phyloP scores from a whole-genome alignment of 257 asterid genomes.

The Avicennia marina region DNA sequence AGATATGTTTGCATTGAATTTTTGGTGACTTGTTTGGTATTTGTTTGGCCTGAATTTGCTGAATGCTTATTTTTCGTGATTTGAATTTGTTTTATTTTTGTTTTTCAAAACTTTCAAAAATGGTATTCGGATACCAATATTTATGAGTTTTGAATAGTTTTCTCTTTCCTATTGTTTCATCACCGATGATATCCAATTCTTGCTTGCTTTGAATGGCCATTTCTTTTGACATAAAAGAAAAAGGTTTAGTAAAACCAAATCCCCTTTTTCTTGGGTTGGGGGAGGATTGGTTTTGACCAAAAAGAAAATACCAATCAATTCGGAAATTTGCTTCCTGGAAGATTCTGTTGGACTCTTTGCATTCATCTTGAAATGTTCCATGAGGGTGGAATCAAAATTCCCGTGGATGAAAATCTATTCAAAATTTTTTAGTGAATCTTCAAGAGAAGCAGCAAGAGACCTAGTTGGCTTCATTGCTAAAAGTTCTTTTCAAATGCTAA shows the following conservation, averaged over 20 bases:
- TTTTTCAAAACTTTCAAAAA: too few species aligned
- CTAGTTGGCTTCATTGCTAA: not conserved
- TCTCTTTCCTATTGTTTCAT: too few species aligned
- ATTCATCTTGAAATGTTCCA: not conserved
- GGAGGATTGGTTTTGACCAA: too few species aligned
- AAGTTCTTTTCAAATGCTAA: not conserved
- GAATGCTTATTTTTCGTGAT: too few species aligned
- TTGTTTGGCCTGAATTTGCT: conserved; percentile 1
- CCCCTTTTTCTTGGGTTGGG: too few species aligned
- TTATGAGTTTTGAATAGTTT: too few species aligned
- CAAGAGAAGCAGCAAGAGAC: not conserved
- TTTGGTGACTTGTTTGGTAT: conserved; percentile 8
- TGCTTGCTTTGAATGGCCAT: too few species aligned
- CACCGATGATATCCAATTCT: too few species aligned
- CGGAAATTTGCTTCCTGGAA: not conserved
- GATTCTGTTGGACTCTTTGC: not conserved
- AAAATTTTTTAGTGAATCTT: not conserved
- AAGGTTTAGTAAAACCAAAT: too few species aligned
- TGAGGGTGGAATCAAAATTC: not conserved
- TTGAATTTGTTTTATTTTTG: not conserved
- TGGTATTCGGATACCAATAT: too few species aligned
- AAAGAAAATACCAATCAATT: too few species aligned
- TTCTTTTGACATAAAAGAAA: too few species aligned
- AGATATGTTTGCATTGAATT: conserved; percentile 7
- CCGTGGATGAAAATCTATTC: not conserved